These are phyloP conservation scores for Verticillium zaregamsianum DNA, from an alignment of 2,329 filamentous ascomycete species.

Conservation along the genomic window DNA sequence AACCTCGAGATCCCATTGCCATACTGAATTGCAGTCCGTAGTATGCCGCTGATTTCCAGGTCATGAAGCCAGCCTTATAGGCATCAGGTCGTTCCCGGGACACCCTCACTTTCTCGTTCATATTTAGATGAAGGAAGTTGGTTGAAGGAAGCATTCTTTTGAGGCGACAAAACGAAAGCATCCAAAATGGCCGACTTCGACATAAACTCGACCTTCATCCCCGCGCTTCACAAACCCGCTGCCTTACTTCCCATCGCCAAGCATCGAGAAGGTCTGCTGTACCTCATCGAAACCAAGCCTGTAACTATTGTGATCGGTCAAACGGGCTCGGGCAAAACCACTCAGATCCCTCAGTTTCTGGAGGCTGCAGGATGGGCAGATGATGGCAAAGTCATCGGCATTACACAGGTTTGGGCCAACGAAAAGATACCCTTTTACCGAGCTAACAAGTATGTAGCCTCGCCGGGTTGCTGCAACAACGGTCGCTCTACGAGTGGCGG, in stretches of 20 bases:
- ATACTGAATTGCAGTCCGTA: background rate
- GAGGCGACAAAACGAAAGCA: background rate
- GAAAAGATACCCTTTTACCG: background rate
- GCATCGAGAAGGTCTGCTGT: conserved; percentile 74
- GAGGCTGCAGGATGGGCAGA: conserved; percentile 85
- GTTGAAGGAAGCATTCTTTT: no score
- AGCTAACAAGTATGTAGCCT: conserved; percentile 51
- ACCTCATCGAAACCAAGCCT: conserved; percentile 77
- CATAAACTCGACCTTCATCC: conserved; percentile 61
- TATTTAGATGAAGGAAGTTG: background rate
- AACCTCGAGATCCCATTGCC: background rate
- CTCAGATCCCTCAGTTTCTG: conserved; percentile 89
- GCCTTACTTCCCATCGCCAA: conserved; percentile 82
- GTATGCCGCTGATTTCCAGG: background rate
- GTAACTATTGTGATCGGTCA: conserved; percentile 90
- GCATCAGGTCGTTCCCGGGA: background rate
- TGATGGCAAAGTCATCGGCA: conserved; percentile 75
- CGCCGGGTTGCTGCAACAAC: conserved; percentile 87
- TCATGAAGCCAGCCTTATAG: background rate
- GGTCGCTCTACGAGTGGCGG: conserved; percentile 81
- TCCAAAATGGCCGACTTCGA: conserved; percentile 51
- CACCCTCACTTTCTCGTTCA: background rate
- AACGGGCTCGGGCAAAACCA: conserved; percentile 93
- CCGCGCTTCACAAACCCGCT: conserved; percentile 80
- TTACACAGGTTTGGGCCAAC: conserved; percentile 72